Conservation (phyloP, 192 early-diverging fungal species). For the Helicostylum pulchrum region DNA sequence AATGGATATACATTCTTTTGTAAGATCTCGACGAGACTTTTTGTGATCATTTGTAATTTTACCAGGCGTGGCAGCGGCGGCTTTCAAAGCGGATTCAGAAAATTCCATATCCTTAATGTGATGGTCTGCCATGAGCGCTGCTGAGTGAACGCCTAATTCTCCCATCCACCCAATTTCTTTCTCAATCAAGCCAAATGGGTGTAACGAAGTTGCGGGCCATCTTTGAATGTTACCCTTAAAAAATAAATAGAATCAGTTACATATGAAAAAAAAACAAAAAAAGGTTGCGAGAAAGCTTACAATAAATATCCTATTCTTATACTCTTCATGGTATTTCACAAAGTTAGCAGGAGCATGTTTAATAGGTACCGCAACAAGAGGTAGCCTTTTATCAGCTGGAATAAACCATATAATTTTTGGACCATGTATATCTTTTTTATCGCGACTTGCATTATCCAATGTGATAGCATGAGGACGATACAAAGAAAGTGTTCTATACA, state of each 20-base stretch:
- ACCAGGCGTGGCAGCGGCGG: conserved; percentile 72
- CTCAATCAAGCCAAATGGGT: conserved; percentile 68
- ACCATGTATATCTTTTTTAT: conserved; percentile 38
- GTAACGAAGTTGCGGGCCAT: conserved; percentile 62
- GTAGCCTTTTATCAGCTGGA: conserved; percentile 72
- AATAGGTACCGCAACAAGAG: conserved; percentile 67
- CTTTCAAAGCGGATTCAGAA: conserved; percentile 63
- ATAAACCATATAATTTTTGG: conserved; percentile 70
- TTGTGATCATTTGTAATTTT: conserved; percentile 66
- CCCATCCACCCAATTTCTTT: conserved; percentile 74
- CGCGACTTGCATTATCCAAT: conserved; percentile 8
- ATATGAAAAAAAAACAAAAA: conserved; percentile 13
- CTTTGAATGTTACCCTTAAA: conserved; percentile 51
- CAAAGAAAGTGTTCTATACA: conserved; percentile 17
- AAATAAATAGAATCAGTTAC: too few relatives aligned
- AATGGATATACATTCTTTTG: conserved; percentile 38
- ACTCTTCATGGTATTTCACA: conserved; percentile 58
- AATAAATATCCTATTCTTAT: conserved; percentile 50
- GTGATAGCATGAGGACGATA: background rate
- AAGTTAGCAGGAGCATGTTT: conserved; percentile 65
- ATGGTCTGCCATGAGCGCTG: conserved; percentile 73
- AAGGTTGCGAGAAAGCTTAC: conserved; percentile 23
- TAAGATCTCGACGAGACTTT: conserved; percentile 56
- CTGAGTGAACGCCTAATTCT: conserved; percentile 71
- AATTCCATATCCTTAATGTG: conserved; percentile 69